Evolutionary conservation across 2,329 filamentous ascomycete genomes (phyloP), one percentile per base, ranked within the genome.

Genomic region (Colletotrichum abscissum): DNA sequence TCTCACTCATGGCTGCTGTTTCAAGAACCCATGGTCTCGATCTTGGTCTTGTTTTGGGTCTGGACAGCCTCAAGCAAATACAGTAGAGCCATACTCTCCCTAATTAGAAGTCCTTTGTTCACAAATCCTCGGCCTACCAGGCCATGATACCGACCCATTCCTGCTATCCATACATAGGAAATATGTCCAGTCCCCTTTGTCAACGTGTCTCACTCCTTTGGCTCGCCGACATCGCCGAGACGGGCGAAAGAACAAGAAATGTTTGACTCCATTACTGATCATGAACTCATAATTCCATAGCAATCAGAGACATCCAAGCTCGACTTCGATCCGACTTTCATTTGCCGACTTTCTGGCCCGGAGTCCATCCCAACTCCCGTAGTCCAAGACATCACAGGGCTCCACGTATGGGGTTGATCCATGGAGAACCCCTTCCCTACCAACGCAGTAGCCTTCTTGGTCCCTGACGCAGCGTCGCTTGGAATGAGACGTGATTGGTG

Each of bases 331-430:
- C 59, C 66, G 65, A 52, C 52, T 11, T 54, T 56, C 42, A 69
- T 42, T 16, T 72, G 69, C 69, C 65, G 69, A 72, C 14, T 58
- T 33, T 63, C 58, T 72, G 59, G 35, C 59, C 69, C 65, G 69
- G 58, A 24, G 24, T 38, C 57, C 28, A 49, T 33, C 33, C 33
- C 28, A 49, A 24, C n/a, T 12, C n/a, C 59, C 42, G 49, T 55
- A 30, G 12, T 54, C 67, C 67, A 65, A 65, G 60, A 65, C 60
- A 69, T n/a, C n/a, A 35, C 30, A 30, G 38, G 38, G 33, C 58
- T 22, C 42, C 42, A 22, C 42, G 42, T 42, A 16, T 42, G 38
- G 38, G 38, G 38, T 42, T 42, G 38, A 42, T 42, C 38, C 38
- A 42, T 19, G 14, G 14, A 42, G 38, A 42, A 42, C 38, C 35